Percentiles rank a stretch among this genome's conserved stretches.
These are phyloP conservation scores for Blyttiomyces sp. DNA, from an alignment of 371 early-diverging fungal genomes.

Conservation along the genomic window DNA sequence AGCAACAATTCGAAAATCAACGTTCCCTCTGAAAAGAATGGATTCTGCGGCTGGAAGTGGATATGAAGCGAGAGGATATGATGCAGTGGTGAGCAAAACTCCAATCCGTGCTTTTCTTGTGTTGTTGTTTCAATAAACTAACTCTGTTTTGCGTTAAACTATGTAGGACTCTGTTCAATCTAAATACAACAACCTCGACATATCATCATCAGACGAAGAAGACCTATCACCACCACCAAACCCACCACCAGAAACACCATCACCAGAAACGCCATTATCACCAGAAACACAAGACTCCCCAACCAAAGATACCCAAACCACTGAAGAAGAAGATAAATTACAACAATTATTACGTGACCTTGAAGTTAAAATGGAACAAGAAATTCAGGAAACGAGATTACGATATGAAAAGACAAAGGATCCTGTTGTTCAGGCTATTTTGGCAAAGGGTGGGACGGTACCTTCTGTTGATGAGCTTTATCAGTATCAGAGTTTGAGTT, in stretches of 20 bases:
- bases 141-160: not conserved
- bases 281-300: not conserved
- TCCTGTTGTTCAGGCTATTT: conserved; percentile 31
- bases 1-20: not conserved
- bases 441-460: conserved; percentile 26
- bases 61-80: not conserved
- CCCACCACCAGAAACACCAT: not conserved
- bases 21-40: not conserved
- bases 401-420: conserved; percentile 28
- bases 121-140: too few relatives aligned
- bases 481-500: too few relatives aligned
- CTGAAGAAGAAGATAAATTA: too few relatives aligned
- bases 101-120: too few relatives aligned
- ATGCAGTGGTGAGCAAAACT: too few relatives aligned
- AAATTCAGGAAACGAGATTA: conserved; percentile 23
- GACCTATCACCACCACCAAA: not conserved
- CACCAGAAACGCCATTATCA: not conserved
- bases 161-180: too few relatives aligned
- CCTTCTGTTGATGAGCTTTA: too few relatives aligned
- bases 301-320: too few relatives aligned
- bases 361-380: conserved; percentile 32
- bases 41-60: not conserved
- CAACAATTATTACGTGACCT: conserved; percentile 15
- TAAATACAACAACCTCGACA: too few relatives aligned
- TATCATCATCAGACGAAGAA: conserved; percentile 4